Evolutionary conservation across 495 filamentous ascomycete species (phyloP).

Genomic region (Podospora australis): DNA sequence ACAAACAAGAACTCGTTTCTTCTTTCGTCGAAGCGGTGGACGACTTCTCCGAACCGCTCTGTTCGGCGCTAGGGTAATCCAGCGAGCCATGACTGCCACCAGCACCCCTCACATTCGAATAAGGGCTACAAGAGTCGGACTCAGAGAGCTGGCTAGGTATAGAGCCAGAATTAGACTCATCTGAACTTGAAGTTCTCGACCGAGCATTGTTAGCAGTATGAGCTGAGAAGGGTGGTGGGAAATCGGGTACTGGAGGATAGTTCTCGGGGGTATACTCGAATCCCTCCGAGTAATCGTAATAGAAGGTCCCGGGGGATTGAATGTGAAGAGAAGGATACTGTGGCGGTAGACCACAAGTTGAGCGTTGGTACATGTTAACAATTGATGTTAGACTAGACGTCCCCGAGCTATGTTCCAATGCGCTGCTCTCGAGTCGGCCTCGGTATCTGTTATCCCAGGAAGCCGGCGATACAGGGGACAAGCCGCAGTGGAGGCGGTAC

Average conservation of each 20-base stretch:
- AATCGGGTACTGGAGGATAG: neutral
- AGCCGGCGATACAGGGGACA: constrained; percentile 1
- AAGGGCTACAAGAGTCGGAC: no score
- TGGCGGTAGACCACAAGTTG: constrained; percentile 13
- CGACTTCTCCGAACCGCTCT: no score
- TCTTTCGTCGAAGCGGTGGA: no score
- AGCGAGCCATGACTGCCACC: no score
- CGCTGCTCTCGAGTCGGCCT: constrained; percentile 6
- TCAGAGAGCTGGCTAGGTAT: no score
- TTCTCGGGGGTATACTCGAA: constrained; percentile 27
- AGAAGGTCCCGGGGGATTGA: constrained; percentile 19
- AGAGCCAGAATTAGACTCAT: no score
- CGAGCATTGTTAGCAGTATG: no score
- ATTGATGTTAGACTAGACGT: constrained; percentile 37
- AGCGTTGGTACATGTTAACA: constrained; percentile 34
- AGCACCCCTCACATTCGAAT: no score
- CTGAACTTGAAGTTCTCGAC: no score
- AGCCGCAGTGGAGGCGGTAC: constrained; percentile 3
- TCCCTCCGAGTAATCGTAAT: constrained; percentile 49
- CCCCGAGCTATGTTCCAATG: constrained; percentile 19
- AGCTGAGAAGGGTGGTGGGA: neutral
- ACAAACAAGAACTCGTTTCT: no score
- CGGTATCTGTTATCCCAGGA: constrained; percentile 1
- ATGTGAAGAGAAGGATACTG: neutral
- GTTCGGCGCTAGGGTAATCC: no score